These are phyloP conservation scores for Histomonas meleagridis DNA, from an alignment of 208 protist genomes.

Conservation along the genomic window DNA sequence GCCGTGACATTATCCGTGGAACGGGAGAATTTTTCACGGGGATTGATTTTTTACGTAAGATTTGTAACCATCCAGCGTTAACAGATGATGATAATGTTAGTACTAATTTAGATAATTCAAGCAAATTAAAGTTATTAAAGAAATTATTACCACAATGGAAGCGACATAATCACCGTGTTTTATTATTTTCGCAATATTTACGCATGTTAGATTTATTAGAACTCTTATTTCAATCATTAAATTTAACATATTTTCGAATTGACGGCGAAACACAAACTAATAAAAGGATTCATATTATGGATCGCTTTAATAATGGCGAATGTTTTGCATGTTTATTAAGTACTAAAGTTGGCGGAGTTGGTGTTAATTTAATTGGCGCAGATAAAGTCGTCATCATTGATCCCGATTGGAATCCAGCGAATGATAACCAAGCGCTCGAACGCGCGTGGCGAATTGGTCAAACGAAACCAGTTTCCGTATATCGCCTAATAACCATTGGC, in stretches of 20 bases:
- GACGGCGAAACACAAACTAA: not conserved
- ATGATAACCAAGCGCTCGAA: slow-evolving; percentile 63
- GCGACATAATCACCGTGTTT: slow-evolving; percentile 68
- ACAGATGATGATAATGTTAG: slow-evolving; percentile 26
- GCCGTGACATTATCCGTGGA: not conserved
- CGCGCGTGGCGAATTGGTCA: slow-evolving; percentile 91
- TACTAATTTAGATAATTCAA: slow-evolving; percentile 21
- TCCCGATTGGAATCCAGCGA: slow-evolving; percentile 82
- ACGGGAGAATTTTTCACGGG: slow-evolving; percentile 39
- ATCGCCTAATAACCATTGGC: slow-evolving; percentile 80
- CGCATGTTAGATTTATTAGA: not conserved
- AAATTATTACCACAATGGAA: slow-evolving; percentile 77
- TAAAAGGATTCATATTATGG: slow-evolving; percentile 61
- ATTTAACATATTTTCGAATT: not conserved
- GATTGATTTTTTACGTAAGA: slow-evolving; percentile 58
- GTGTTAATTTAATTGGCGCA: slow-evolving; percentile 89
- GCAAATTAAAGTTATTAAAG: slow-evolving; percentile 74
- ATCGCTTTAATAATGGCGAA: slow-evolving; percentile 77
- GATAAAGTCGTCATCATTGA: slow-evolving; percentile 93
- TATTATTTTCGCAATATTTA: slow-evolving; percentile 77
- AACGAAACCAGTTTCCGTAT: slow-evolving; percentile 75
- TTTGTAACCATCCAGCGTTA: slow-evolving; percentile 72
- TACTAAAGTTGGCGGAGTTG: slow-evolving; percentile 81
- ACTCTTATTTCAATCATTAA: not conserved
- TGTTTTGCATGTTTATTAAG: slow-evolving; percentile 83